phyloP scores from a whole-genome alignment of 192 early-diverging fungal species.

The Chytriomyces sp. region DNA sequence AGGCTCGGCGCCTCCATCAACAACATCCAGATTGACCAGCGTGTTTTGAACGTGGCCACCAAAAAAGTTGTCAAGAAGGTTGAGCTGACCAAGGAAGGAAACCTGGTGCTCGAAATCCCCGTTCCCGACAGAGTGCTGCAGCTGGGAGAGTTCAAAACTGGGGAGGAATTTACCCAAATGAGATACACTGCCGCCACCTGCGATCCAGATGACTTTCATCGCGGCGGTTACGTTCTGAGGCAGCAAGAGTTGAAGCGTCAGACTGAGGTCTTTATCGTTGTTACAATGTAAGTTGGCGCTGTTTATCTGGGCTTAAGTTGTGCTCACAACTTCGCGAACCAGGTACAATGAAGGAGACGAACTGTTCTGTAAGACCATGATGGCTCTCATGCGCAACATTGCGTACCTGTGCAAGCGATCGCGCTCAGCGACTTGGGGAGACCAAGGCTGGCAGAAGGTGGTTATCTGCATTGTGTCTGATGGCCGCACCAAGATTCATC shows the following conservation, averaged over 20 bases:
- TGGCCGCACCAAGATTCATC: conserved; percentile 81
- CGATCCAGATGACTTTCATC: conserved; percentile 73
- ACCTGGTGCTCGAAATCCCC: conserved; percentile 51
- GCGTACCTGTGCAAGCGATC: conserved; percentile 80
- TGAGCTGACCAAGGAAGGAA: conserved; percentile 29
- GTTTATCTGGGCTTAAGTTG: not conserved
- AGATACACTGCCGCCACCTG: conserved; percentile 92
- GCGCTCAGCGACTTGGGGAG: conserved; percentile 80
- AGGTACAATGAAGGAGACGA: conserved; percentile 81
- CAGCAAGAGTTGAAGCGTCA: conserved; percentile 73
- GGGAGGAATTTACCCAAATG: conserved; percentile 88
- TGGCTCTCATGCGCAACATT: conserved; percentile 90
- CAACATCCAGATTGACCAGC: conserved; percentile 22
- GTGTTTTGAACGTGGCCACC: conserved; percentile 3
- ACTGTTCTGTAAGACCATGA: conserved; percentile 88
- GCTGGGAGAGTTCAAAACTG: conserved; percentile 56
- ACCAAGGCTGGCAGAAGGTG: conserved; percentile 83
- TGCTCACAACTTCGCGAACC: not conserved
- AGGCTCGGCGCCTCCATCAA: conserved; percentile 18
- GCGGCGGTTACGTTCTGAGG: conserved; percentile 24
- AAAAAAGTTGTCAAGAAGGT: conserved; percentile 29
- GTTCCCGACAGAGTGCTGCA: conserved; percentile 50
- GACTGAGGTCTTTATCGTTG: conserved; percentile 90
- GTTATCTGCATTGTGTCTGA: conserved; percentile 94
- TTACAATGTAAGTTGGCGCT: conserved; percentile 82